phyloP scores from a whole-genome alignment of 345 rosid species.

The Dimocarpus longan region DNA sequence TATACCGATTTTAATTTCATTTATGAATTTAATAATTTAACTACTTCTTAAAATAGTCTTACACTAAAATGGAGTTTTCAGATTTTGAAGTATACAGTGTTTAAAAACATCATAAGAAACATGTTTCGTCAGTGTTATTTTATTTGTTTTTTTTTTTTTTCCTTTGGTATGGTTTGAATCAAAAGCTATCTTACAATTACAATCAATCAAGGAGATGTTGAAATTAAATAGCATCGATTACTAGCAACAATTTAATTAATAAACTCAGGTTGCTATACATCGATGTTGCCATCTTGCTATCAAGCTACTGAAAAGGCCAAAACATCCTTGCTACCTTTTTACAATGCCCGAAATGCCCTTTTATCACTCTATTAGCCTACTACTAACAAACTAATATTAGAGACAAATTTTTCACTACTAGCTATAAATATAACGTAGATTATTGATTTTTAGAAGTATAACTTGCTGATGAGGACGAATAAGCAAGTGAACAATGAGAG shows the following conservation, averaged over 20 bases:
- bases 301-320: neutral
- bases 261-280: neutral
- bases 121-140: no score
- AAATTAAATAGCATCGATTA: neutral
- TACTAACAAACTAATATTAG: neutral
- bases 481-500: constrained; percentile 43
- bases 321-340: constrained; percentile 4
- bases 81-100: no score
- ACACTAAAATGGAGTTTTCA: no score
- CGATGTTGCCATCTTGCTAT: constrained; percentile 2
- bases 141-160: no score
- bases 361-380: neutral
- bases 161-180: no score
- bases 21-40: no score
- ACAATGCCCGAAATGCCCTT: constrained; percentile 4
- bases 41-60: no score
- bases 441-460: constrained; percentile 27
- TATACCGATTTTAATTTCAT: no score
- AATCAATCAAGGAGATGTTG: no score
- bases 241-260: neutral
- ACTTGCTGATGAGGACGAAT: constrained; percentile 48
- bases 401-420: neutral
- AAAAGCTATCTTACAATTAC: no score
- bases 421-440: neutral
- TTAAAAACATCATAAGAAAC: no score